Base-by-base conservation (phyloP, 106 monocot genomes). In the Phalaenopsis equestris region DNA sequence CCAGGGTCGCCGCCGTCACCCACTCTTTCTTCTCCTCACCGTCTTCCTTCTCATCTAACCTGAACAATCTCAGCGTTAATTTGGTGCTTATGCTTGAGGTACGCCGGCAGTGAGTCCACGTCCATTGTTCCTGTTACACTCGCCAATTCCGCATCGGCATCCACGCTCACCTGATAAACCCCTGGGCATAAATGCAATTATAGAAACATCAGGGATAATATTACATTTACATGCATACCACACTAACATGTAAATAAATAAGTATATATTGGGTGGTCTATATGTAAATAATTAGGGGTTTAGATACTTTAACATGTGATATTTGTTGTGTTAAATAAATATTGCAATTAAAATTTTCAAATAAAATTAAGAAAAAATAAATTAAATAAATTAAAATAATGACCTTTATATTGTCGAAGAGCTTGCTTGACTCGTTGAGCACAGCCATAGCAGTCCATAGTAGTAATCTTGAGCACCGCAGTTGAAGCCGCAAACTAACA, bases 111-210 rank as follows among this genome's bases (percentile, higher is more conserved):
- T 73, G 30, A 4, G 56, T 86, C 86, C 17, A 67, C 78, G 82
- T 94, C 94, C 91, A 94, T 94, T 6, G 88, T 91, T 23, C 94
- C 94, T 75, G 77, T 89, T 36, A 94, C 94, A 8, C 87, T 94
- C 16, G 91, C 91, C 72, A 86, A 72, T 21, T 94, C 89, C 84
- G 88, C 86, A 61, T 56, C 46, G 9, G 81, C 45, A 39, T 94
- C 91, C 5, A 94, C 37, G 12, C 65, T 68, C 68, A 94, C 91
- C 19, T 84, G 67, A 64, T 94, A 81, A 43, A 94, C 94, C 8
- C 94, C 94, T 94, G 89, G 52, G 12, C 52, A 52, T 0, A 52
- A 52, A 52, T 52, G 52, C 15, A 52, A 52, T 52, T 52, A 15
- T 52, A 14, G 52, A 52, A 52, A 52, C 12, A 52, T 12, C 52